Evolutionary conservation across 2,329 filamentous ascomycete genomes (phyloP), one percentile per base, ranked within the genome.

Genomic region (Ceratocystis ficicola): DNA sequence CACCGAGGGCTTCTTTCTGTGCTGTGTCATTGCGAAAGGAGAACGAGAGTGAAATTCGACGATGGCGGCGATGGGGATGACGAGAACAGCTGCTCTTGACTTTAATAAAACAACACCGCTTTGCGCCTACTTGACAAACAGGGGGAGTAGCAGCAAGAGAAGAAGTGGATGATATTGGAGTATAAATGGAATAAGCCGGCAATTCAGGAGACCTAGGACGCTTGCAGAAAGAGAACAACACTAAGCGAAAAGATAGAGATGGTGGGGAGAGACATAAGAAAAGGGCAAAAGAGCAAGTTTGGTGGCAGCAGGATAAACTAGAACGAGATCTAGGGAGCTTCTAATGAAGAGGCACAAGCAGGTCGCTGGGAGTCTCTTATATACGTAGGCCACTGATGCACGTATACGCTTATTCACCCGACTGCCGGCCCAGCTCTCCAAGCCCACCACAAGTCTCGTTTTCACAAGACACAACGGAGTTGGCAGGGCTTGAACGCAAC

Each of bases 1-100:
- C 69, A 86, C 89, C 66, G 91, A 91, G 68, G 92, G 84, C 88
- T 93, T 78, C 83, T 77, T 70, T 80, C 74, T 66, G 71, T 72
- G 65, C 73, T 72, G 61, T 65, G 76, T 70, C 75, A 77, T 77
- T 69, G 68, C 70, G 68, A 44, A 32, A n/a, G 44, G 52, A 32
- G 55, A 36, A 28, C 60, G 10, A n/a, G 22, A 36, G 52, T 30
- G 52, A 32, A 30, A 6, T 28, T n/a, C 4, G 12, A 1, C 10
- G 52, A 57, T 15, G 59, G 28, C 44, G 64, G 52, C 50, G 25
- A 32, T 48, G 2, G 10, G 32, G 65, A 50, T 22, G 5, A 2
- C 7, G 20, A 28, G 20, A 52, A 25, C 20, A 12, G 20, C 25
- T 52, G 20, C 8, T 52, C 3, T 25, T 52, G 20, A 15, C 8